Base-by-base conservation (phyloP, 768 basidiomycete species). In the Tylopilus rubrobrunneus region DNA sequence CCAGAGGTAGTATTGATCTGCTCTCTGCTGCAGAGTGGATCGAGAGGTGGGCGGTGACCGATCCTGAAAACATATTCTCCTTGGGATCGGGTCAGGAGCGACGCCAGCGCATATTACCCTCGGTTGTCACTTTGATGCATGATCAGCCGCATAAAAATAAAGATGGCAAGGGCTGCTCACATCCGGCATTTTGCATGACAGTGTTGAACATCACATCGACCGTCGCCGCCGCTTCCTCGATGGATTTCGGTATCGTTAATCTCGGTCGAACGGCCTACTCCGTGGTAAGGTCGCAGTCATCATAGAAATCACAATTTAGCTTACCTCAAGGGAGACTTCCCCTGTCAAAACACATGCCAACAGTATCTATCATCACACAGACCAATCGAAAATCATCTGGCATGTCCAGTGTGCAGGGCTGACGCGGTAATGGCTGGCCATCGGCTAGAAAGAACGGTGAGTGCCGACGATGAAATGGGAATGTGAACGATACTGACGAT, bases 291-390 rank as follows among this genome's bases (percentile, higher is more conserved):
- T 33, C 31, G 47, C 19, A 19, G 29, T 34, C 8, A 15, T 28
- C 4, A 45, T 41, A 39, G 21, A 45, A 40, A 4, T 3, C 45
- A 48, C 27, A 43, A 25, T 31, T 31, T 14, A 5, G 55, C 73
- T 60, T 58, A 92, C 92, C 74, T 98, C 95, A 9, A 99, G 71
- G 1, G 96, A 97, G 89, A 5, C 87, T 85, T 1, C 96, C 96
- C 39, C 87, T 84, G 69, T 98, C 96, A 70, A 99, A 98, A 73
- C 96, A 98, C 81, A 95, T 92, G 19, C 96, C 97, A 67, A 93
- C 95, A 0, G 95, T 92, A 70, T 98, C 96, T 19, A 99, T 77
- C 37, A 99, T 76, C 7, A 89, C 89, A 66, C 97, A 98, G 42
- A 96, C 83, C 49, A 99, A 78, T 12, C 97, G 81, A 52, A 89